These are phyloP conservation scores for Nevesoporus exiguus DNA, from an alignment of 768 basidiomycete species.

Conservation along the genomic window DNA sequence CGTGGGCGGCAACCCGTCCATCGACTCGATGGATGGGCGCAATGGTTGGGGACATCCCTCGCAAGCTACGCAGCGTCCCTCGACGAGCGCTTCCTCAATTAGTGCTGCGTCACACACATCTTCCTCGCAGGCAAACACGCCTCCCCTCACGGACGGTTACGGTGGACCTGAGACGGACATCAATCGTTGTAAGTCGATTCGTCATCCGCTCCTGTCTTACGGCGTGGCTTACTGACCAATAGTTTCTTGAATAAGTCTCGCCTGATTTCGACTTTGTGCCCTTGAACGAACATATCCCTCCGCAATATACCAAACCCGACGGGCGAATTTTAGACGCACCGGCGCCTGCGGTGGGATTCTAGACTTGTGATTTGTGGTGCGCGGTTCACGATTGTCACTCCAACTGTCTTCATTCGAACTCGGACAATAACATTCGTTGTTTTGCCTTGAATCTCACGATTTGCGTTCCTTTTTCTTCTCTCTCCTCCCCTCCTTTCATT, in stretches of 20 bases:
- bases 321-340: conserved; percentile 44
- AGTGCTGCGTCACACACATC: conserved; percentile 74
- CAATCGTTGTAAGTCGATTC: conserved; percentile 70
- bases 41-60: conserved; percentile 41
- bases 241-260: conserved; percentile 54
- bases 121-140: conserved; percentile 79
- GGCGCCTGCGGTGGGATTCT: conserved; percentile 24
- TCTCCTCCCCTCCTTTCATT: conserved; percentile 12
- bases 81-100: conserved; percentile 68
- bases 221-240: conserved; percentile 45
- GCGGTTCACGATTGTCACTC: conserved; percentile 27
- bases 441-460: conserved; percentile 33
- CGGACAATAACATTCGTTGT: conserved; percentile 29
- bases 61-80: conserved; percentile 53
- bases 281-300: conserved; percentile 74
- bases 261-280: conserved; percentile 83
- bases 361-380: conserved; percentile 30
- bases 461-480: conserved; percentile 29
- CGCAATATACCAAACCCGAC: conserved; percentile 57
- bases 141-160: conserved; percentile 62
- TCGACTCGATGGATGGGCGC: conserved; percentile 38
- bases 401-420: conserved; percentile 32
- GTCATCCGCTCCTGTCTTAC: conserved; percentile 27
- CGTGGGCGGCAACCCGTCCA: conserved; percentile 42
- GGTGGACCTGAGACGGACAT: conserved; percentile 69